Evolutionary conservation across 129 eudicot genomes (phyloP).

Genomic region (Calendula officinalis): DNA sequence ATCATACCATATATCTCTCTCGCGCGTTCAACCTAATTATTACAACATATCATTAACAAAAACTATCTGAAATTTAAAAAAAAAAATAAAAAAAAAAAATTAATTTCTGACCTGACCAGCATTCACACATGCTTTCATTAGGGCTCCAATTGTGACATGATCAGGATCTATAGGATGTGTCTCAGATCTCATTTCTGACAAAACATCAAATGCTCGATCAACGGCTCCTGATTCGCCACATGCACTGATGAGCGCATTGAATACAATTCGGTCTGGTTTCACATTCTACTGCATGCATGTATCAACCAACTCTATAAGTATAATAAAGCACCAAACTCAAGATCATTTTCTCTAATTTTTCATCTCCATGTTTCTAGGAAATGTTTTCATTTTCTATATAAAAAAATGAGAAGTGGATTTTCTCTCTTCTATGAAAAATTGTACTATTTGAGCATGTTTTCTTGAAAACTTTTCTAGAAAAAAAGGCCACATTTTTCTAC

Average conservation of each 20-base stretch:
- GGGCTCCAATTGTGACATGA: constrained; percentile 91
- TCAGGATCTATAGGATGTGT: constrained; percentile 79
- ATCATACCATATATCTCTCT: constrained; percentile 79
- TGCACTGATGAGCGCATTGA: constrained; percentile 98
- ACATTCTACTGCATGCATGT: constrained; percentile 91
- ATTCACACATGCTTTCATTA: constrained; percentile 84
- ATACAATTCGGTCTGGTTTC: constrained; percentile 96
- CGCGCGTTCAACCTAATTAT: constrained; percentile 66
- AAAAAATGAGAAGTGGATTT: too few relatives aligned
- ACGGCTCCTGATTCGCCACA: constrained; percentile 98
- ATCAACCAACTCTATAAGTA: constrained; percentile 32
- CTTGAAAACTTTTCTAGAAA: too few relatives aligned
- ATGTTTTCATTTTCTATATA: too few relatives aligned
- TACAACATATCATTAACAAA: constrained; percentile 7
- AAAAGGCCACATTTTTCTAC: background rate
- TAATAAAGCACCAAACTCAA: constrained; percentile 6
- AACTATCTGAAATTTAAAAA: constrained; percentile 4
- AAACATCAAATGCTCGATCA: constrained; percentile 95
- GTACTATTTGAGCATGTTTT: too few relatives aligned
- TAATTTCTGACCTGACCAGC: constrained; percentile 74
- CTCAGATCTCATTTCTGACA: constrained; percentile 89
- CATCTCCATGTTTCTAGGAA: too few relatives aligned
- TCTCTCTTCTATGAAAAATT: too few relatives aligned
- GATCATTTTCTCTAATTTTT: background rate
- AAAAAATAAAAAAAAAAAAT: background rate